These are phyloP conservation scores for Fusarium stilboides DNA, from an alignment of 2,329 filamentous ascomycete genomes.

Conservation along the genomic window DNA sequence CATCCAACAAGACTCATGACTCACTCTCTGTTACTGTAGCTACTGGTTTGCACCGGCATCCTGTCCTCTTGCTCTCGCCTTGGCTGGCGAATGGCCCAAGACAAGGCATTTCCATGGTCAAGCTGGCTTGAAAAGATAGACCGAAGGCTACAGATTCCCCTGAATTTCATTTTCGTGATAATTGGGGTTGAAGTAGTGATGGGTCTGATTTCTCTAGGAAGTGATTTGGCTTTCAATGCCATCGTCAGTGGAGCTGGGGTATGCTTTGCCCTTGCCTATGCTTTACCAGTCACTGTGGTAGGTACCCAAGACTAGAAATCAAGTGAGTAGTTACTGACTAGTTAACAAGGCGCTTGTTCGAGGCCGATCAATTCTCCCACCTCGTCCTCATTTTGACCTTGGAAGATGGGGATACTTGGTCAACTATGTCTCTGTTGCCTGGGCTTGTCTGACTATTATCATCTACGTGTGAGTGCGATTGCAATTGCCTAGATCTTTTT, in stretches of 20 bases:
- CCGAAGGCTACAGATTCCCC: neutral
- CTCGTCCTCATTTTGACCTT: constrained; percentile 22
- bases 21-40: neutral
- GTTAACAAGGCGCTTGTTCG: neutral
- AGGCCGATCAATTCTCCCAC: constrained; percentile 12
- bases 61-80: constrained; percentile 24
- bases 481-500: neutral
- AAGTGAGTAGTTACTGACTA: neutral
- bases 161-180: constrained; percentile 20
- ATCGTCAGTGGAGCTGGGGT: constrained; percentile 20
- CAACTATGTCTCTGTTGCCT: constrained; percentile 14
- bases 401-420: constrained; percentile 21
- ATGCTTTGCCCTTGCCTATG: constrained; percentile 15
- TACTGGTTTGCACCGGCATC: constrained; percentile 18
- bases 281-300: constrained; percentile 16
- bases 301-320: fast-evolving
- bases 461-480: constrained; percentile 11
- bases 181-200: constrained; percentile 13
- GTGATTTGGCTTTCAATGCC: constrained; percentile 24
- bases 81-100: constrained; percentile 28
- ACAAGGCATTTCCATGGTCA: constrained; percentile 28
- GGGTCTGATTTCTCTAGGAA: constrained; percentile 20
- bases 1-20: fast-evolving
- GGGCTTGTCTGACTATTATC: constrained; percentile 12
- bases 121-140: constrained; percentile 9